Percentiles rank a stretch among this genome's conserved stretches.
Evolutionary conservation across 129 eudicot genomes (phyloP).

Genomic region (Mikania micrantha): DNA sequence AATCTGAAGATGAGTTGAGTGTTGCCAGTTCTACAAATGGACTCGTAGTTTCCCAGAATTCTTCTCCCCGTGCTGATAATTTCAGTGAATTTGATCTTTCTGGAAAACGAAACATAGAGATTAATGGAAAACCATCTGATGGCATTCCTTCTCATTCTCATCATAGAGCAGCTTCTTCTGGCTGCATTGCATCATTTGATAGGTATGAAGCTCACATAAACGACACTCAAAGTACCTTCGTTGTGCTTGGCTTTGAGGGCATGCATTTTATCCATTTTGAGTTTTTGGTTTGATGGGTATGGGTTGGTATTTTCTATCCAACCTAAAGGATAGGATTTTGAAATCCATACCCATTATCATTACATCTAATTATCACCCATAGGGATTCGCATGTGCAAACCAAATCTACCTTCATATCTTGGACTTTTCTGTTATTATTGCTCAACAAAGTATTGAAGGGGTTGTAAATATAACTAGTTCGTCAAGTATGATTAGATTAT

Average conservation of each 20-base stretch:
- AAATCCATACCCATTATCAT: not conserved
- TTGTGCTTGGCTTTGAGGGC: too few species aligned
- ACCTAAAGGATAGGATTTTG: not conserved
- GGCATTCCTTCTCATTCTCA: conserved; percentile 26
- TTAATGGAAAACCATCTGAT: conserved; percentile 31
- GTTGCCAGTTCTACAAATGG: conserved; percentile 41
- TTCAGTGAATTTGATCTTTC: conserved; percentile 29
- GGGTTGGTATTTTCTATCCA: not conserved
- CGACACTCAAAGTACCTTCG: conserved; percentile 1
- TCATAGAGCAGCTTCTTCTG: conserved; percentile 43
- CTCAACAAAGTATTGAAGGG: not conserved
- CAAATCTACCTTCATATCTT: not conserved
- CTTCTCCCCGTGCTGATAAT: conserved; percentile 44
- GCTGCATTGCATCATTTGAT: conserved; percentile 24
- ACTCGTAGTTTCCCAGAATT: conserved; percentile 31
- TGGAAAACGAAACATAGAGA: conserved; percentile 38
- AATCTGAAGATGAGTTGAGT: conserved; percentile 50
- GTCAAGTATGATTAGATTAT: not conserved
- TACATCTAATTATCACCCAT: not conserved
- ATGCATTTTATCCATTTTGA: too few species aligned
- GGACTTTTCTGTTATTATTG: not conserved
- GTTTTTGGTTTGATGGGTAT: not conserved
- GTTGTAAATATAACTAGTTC: not conserved
- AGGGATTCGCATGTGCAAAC: not conserved
- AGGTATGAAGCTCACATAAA: conserved; percentile 19